Percentiles rank a stretch among this genome's conserved stretches.
phyloP scores from a whole-genome alignment of 2,329 filamentous ascomycete genomes.

The Cladorrhinum sp. region DNA sequence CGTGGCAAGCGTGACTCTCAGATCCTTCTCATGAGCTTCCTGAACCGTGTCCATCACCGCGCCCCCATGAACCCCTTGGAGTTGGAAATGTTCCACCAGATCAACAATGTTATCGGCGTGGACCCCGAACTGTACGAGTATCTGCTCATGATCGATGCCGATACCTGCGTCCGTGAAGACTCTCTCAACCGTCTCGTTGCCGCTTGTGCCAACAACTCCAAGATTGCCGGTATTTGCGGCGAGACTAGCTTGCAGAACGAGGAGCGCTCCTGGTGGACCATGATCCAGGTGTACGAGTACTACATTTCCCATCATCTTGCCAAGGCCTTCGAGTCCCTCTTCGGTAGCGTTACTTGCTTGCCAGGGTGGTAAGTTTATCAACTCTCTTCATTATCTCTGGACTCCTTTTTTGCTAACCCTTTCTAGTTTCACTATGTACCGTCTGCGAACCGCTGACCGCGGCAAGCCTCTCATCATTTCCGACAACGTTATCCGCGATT shows the following conservation, averaged over 20 bases:
- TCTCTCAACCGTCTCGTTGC: constrained; percentile 89
- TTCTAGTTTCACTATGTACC: constrained; percentile 95
- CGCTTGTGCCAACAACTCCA: constrained; percentile 87
- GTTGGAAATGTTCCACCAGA: constrained; percentile 97
- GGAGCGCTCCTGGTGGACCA: constrained; percentile 94
- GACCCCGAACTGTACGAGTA: constrained; percentile 98
- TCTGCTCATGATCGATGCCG: constrained; percentile 93
- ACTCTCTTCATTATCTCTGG: background rate
- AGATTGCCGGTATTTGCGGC: constrained; percentile 96
- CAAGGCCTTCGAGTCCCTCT: constrained; percentile 96
- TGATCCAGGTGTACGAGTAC: constrained; percentile 99
- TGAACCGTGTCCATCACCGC: constrained; percentile 95
- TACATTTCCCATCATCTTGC: constrained; percentile 97
- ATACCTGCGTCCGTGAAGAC: constrained; percentile 91
- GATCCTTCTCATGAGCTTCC: constrained; percentile 91
- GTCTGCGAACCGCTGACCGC: constrained; percentile 87
- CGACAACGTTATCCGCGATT: constrained; percentile 82
- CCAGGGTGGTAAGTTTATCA: constrained; percentile 81
- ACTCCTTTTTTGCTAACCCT: constrained; percentile 36
- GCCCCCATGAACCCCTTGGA: constrained; percentile 93
- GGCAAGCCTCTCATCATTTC: constrained; percentile 93
- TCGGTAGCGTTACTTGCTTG: constrained; percentile 97
- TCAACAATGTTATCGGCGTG: constrained; percentile 98
- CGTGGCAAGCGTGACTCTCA: constrained; percentile 98
- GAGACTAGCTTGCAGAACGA: constrained; percentile 96